Percentiles rank a stretch among this genome's conserved stretches.
These are phyloP conservation scores for Vitis amurensis DNA, from an alignment of 164 flowering plant genomes.

Conservation along the genomic window DNA sequence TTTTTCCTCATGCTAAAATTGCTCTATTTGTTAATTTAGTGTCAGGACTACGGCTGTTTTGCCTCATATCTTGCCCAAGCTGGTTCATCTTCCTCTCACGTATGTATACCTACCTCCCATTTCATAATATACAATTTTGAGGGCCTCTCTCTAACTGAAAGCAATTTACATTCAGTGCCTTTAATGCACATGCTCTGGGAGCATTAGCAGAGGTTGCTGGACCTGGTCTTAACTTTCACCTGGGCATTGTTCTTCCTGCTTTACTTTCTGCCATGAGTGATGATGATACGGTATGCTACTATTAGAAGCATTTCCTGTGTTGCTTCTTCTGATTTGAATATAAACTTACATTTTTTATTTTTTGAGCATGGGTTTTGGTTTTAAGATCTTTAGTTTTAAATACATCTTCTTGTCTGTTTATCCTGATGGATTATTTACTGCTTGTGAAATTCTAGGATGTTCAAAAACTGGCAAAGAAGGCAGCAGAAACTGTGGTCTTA, in stretches of 20 bases:
- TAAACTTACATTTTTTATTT: neutral
- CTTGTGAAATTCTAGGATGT: constrained; percentile 55
- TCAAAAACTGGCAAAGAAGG: constrained; percentile 76
- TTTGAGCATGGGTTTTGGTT: neutral
- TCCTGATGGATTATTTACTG: neutral
- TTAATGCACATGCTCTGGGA: constrained; percentile 96
- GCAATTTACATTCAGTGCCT: constrained; percentile 56
- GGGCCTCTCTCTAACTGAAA: constrained; percentile 6
- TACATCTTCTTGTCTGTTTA: neutral
- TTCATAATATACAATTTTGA: neutral
- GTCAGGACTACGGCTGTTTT: constrained; percentile 94
- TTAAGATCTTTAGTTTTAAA: neutral
- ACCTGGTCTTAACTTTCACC: constrained; percentile 79
- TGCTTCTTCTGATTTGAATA: neutral
- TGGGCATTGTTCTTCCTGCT: constrained; percentile 84
- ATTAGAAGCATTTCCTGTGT: neutral
- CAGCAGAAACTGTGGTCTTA: constrained; percentile 92
- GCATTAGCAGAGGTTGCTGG: constrained; percentile 99
- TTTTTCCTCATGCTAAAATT: neutral
- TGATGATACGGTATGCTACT: constrained; percentile 56
- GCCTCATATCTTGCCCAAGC: constrained; percentile 98
- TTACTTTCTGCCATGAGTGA: constrained; percentile 83
- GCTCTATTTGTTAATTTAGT: constrained; percentile 38
- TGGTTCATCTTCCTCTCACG: constrained; percentile 91
- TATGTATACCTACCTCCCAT: constrained; percentile 37